Conservation (phyloP, 2,329 filamentous ascomycete genomes). For the Coccinonectria pachysandricola region DNA sequence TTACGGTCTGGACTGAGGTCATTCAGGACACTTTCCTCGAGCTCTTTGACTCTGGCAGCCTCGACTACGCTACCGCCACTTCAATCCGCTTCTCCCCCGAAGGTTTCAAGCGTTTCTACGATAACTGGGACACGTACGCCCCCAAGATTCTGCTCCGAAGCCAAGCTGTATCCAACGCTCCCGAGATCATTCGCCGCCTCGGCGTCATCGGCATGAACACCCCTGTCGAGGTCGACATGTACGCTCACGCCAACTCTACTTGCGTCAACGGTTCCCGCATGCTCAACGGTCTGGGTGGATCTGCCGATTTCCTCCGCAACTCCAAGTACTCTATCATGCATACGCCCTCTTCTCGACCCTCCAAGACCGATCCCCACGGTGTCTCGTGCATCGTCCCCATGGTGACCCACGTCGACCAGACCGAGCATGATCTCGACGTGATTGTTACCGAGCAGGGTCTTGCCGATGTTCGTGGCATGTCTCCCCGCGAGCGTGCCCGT, state of each 20-base stretch:
- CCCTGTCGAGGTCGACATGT: constrained; percentile 87
- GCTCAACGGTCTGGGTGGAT: constrained; percentile 76
- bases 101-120: constrained; percentile 85
- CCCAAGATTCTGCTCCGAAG: constrained; percentile 75
- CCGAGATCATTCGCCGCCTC: constrained; percentile 79
- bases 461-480: constrained; percentile 74
- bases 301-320: constrained; percentile 69
- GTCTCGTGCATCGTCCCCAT: constrained; percentile 86
- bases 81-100: constrained; percentile 86
- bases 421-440: constrained; percentile 86
- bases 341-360: constrained; percentile 70
- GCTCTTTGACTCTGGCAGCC: constrained; percentile 77
- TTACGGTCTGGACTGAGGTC: constrained; percentile 90
- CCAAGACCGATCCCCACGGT: constrained; percentile 72
- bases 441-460: constrained; percentile 68
- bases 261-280: constrained; percentile 83
- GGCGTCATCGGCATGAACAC: constrained; percentile 94
- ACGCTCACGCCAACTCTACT: constrained; percentile 85
- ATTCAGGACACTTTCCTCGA: constrained; percentile 89
- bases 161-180: constrained; percentile 82
- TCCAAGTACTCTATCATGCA: constrained; percentile 90
- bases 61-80: constrained; percentile 84
- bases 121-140: constrained; percentile 70
- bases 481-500: constrained; percentile 67
- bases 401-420: constrained; percentile 88